Evolutionary conservation across 108 stramenopile genomes (phyloP).

Genomic region (Chaetoceros tenuissimus): DNA sequence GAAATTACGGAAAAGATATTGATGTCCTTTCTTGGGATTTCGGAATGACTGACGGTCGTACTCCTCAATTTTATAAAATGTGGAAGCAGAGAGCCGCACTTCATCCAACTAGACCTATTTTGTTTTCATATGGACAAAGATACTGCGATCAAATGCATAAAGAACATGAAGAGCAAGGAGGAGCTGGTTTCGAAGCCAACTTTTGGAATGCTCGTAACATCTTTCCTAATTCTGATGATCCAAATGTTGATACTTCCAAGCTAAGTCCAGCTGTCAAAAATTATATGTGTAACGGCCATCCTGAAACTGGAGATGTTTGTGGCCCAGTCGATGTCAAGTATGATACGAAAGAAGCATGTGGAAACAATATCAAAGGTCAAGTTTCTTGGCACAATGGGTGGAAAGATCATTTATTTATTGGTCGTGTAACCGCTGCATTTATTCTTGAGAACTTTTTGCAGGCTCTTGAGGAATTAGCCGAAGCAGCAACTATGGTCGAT

Average conservation of each 20-base stretch:
- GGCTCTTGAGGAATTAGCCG: neutral
- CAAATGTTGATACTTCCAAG: conserved; percentile 9
- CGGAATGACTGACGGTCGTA: conserved; percentile 40
- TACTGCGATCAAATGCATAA: neutral
- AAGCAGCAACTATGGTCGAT: neutral
- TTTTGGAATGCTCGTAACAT: conserved; percentile 16
- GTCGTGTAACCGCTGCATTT: neutral
- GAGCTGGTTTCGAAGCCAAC: conserved; percentile 15
- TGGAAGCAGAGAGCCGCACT: conserved; percentile 8
- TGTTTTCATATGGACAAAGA: conserved; percentile 15
- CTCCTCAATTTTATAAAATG: neutral
- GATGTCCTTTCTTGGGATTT: conserved; percentile 58
- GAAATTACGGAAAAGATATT: conserved; percentile 57
- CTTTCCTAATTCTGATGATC: conserved; percentile 15
- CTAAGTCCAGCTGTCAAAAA: neutral
- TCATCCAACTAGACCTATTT: conserved; percentile 18
- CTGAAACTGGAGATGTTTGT: neutral
- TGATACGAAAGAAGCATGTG: neutral
- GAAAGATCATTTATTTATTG: conserved; percentile 1
- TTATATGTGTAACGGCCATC: neutral
- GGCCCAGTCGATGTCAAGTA: neutral
- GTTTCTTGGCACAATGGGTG: neutral
- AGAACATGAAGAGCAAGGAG: neutral
- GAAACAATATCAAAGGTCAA: neutral
- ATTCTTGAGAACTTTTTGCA: neutral